Base-by-base conservation (phyloP, 768 basidiomycete species). In the Fomitopsis serialis region DNA sequence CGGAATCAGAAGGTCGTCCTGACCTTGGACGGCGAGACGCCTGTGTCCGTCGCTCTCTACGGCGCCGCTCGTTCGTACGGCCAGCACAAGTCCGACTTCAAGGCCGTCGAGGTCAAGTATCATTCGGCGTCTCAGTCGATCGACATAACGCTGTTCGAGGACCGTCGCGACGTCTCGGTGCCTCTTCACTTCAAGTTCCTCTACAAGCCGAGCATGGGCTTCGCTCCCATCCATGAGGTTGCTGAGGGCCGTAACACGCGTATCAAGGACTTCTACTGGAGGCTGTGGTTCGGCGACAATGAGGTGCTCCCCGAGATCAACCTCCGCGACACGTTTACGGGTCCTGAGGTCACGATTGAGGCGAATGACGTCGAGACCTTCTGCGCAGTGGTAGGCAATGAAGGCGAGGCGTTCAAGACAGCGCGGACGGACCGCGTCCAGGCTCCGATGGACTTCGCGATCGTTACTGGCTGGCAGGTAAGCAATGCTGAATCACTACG, bases 201-300 rank as follows among this genome's bases (percentile, higher is more conserved):
- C 54, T 98, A 98, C 72, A 82, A 86, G 61, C 93, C 95, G 6
- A 83, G 88, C 7, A 85, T 85, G 72, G 92, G 92, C 40, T 97
- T 79, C 57, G 87, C 89, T 2, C 94, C 97, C 22, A 93, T 99
- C 60, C 95, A 96, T 64, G 97, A 98, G 68, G 72, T 96, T 53
- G 80, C 84, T 4, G 77, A 79, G 9, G 89, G 80, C 55, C 85
- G 95, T 60, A 98, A 96, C 73, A 76, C 76, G 51, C 83, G 89
- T 56, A 95, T 98, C 74, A 98, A 97, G 73, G 82, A 89, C 61
- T 98, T 98, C 68, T 99, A 99, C 76, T 99, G 97, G 97, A 86
- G 86, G 67, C 72, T 98, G 32, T 98, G 97, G 97, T 96, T 93
- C 67, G 94, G 97, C 35, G 92, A 93, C 64, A 75, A 89, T 56